Base-by-base conservation (phyloP, 371 early-diverging fungal species). In the Mortierella sp. region DNA sequence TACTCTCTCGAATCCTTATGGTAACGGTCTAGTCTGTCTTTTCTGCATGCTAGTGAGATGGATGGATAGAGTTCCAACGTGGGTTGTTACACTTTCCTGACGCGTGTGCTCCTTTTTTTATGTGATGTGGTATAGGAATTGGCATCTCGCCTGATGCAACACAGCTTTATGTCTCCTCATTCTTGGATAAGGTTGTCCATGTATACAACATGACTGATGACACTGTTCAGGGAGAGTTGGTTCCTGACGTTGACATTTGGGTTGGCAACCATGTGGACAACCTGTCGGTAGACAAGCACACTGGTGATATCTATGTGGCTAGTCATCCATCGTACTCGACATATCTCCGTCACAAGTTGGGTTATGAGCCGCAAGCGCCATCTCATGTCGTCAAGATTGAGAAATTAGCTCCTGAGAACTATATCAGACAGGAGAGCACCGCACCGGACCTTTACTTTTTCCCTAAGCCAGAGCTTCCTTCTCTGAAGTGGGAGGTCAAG, bases 301-400 rank as follows among this genome's bases (percentile, higher is more conserved):
- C 74, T 7, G 74, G 74, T 1, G 74, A 74, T 28, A 63, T 74
- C 28, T 74, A 74, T n/a, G 74, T 74, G 14, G 74, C 74, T 21
- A 67, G 68, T 24, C 74, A 74, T 40, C 74, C 74, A 1, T 67
- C 74, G 6, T 74, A 74, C 40, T 63, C 74, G 13, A 63, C 68
- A 3, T 74, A 74, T 48, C 64, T 74, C 16, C 67, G 74, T n/a
- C 74, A 74, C 49, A 54, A 50, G 29, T 57, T 74, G 2, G 74
- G 68, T 14, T 67, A 74, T 22, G 59, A 67, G 39, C 74, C 74
- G 14, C 74, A 74, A 40, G 43, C 68, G 6, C 74, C 74, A 1
- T 74, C 74, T n/a, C 74, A 74, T 17, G 67, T 74, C 4, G 67
- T 74, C 53, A 74, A 74, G 64, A 54, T 74, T 40, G 74, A 74